Conservation (phyloP, 2,329 filamentous ascomycete genomes). For the Sporothrix luriei region DNA sequence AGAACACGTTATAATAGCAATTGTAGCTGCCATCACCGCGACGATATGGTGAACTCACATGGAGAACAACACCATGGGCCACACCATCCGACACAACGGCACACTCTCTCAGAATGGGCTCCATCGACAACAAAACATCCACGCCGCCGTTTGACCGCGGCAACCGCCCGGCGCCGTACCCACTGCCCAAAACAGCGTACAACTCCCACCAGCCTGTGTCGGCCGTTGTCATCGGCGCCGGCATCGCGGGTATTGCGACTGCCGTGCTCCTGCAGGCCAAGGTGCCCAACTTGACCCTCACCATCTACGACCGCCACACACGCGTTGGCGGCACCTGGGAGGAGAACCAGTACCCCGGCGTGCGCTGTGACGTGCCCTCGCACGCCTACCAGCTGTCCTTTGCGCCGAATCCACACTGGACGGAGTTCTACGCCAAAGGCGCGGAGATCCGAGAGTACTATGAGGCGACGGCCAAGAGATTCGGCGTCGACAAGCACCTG, state of each 20-base stretch:
- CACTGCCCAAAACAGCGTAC: neutral
- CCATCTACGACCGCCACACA: slow-evolving; percentile 31
- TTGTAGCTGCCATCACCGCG: neutral
- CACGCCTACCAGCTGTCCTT: slow-evolving; percentile 36
- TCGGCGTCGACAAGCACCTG: slow-evolving; percentile 25
- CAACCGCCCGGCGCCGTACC: slow-evolving; percentile 17
- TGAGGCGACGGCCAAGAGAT: slow-evolving; percentile 17
- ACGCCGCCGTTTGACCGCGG: neutral
- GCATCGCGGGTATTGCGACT: slow-evolving; percentile 52
- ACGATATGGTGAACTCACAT: neutral
- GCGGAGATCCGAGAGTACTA: slow-evolving; percentile 36
- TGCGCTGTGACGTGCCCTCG: slow-evolving; percentile 37
- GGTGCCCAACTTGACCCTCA: slow-evolving; percentile 31
- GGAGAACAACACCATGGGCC: no score
- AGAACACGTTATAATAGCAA: neutral
- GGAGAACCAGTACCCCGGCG: slow-evolving; percentile 55
- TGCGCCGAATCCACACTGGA: slow-evolving; percentile 35
- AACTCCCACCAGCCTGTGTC: slow-evolving; percentile 11
- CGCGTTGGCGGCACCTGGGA: slow-evolving; percentile 27
- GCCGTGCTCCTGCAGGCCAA: slow-evolving; percentile 35
- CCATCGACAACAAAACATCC: neutral
- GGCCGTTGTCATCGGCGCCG: slow-evolving; percentile 47
- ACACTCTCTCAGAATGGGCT: neutral
- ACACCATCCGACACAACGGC: neutral
- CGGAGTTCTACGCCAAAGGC: slow-evolving; percentile 34